phyloP scores from a whole-genome alignment of 176 grass and related monocot genomes.

The Puya raimondii region DNA sequence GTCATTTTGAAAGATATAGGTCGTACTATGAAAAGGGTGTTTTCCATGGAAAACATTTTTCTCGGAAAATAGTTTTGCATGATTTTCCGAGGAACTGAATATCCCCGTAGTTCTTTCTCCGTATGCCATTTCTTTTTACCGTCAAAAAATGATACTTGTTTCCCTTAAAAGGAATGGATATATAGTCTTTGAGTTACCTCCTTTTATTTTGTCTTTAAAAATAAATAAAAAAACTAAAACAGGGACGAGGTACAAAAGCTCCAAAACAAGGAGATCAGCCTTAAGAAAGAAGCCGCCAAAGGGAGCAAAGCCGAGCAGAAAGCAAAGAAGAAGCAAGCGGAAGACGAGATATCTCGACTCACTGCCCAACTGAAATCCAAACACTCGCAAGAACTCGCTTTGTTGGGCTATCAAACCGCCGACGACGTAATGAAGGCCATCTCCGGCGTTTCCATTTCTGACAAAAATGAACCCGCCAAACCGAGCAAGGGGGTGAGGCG shows the following conservation, averaged over 20 bases:
- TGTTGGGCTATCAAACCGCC: neutral
- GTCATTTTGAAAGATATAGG: too few species aligned
- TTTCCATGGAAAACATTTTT: too few species aligned
- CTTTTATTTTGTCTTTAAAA: neutral
- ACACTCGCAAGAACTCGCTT: constrained; percentile 5
- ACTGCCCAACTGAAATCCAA: constrained; percentile 6
- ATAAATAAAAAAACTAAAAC: neutral
- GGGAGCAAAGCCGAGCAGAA: constrained; percentile 25
- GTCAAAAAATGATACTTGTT: too few species aligned
- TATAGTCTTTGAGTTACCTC: too few species aligned
- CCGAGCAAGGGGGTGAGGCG: constrained; percentile 3
- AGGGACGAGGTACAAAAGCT: constrained; percentile 12
- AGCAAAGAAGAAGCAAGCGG: constrained; percentile 18
- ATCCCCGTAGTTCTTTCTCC: too few species aligned
- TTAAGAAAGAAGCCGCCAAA: constrained; percentile 17
- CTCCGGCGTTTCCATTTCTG: neutral
- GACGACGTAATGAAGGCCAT: constrained; percentile 12
- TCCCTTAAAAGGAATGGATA: too few species aligned
- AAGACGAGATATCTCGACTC: constrained; percentile 15
- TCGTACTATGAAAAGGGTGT: too few species aligned
- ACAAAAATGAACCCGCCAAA: neutral
- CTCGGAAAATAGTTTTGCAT: too few species aligned
- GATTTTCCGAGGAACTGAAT: too few species aligned
- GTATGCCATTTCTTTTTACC: too few species aligned
- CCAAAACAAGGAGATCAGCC: constrained; percentile 14